These are phyloP conservation scores for Nakazawaea anatomiae DNA, from an alignment of 805 yeast genomes.

Conservation along the genomic window DNA sequence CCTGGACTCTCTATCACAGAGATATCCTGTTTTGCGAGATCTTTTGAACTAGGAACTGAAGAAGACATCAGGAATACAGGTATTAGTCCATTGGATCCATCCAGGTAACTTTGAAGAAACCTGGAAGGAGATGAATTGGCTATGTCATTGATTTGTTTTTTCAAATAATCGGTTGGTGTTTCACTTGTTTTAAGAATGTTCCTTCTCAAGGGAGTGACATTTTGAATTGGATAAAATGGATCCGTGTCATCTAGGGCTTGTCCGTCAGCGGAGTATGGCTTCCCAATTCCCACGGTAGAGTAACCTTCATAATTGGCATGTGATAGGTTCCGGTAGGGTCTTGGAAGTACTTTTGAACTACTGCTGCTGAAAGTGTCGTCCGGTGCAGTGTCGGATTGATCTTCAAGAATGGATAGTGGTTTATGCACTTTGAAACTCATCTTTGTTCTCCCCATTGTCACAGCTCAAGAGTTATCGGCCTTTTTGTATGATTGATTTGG, in stretches of 20 bases:
- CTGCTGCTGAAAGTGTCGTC: neutral
- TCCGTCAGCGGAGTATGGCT: neutral
- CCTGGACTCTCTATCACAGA: neutral
- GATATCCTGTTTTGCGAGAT: neutral
- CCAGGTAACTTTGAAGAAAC: constrained; percentile 4
- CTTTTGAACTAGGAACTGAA: neutral
- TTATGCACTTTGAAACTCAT: neutral
- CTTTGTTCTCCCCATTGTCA: neutral
- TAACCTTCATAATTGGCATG: neutral
- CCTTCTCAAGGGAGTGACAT: neutral
- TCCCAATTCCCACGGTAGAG: neutral
- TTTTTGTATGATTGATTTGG: too few species aligned
- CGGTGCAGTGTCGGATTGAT: neutral
- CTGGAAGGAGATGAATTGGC: constrained; percentile 2
- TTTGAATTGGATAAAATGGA: neutral
- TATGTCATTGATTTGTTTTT: neutral
- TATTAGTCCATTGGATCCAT: constrained; percentile 3
- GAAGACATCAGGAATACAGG: neutral
- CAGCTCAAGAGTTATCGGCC: neutral
- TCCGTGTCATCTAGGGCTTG: neutral
- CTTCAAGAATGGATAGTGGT: neutral
- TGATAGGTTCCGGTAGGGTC: neutral
- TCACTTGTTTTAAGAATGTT: neutral
- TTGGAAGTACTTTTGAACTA: neutral
- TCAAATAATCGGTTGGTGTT: neutral